Conservation (phyloP, 2,329 filamentous ascomycete species). For the Phyllosticta paracitricarpa region DNA sequence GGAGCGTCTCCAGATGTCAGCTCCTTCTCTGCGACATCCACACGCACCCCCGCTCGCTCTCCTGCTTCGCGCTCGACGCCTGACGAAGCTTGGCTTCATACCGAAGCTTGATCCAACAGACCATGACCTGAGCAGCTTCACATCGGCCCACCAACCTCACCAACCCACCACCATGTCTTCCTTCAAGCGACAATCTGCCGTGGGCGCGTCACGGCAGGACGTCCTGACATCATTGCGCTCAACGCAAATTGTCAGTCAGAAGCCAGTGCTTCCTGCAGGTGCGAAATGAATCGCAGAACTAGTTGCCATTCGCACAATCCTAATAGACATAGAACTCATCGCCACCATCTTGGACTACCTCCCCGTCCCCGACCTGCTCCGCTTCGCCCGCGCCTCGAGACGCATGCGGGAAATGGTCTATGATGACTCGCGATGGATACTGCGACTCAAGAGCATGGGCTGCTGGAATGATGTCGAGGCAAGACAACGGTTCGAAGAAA, state of each 20-base stretch:
- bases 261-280: conserved; percentile 76
- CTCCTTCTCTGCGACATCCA: background rate
- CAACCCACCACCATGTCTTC: conserved; percentile 10
- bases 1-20: background rate
- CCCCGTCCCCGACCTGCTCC: conserved; percentile 72
- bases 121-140: background rate
- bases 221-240: conserved; percentile 69
- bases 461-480: conserved; percentile 89
- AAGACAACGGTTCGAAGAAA: conserved; percentile 67
- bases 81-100: background rate
- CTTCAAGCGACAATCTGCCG: conserved; percentile 25
- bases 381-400: conserved; percentile 72
- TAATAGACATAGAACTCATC: conserved; percentile 58
- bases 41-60: background rate
- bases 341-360: conserved; percentile 83
- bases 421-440: conserved; percentile 92
- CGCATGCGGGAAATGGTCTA: conserved; percentile 97
- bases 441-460: conserved; percentile 73
- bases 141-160: background rate
- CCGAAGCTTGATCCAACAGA: background rate
- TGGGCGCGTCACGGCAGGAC: conserved; percentile 24
- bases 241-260: conserved; percentile 68
- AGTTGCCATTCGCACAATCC: background rate
- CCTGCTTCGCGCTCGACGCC: background rate
- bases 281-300: conserved; percentile 19